Evolutionary conservation across 1,139 yeast species (phyloP).

Genomic region (Groenewaldozyma auringiensis): DNA sequence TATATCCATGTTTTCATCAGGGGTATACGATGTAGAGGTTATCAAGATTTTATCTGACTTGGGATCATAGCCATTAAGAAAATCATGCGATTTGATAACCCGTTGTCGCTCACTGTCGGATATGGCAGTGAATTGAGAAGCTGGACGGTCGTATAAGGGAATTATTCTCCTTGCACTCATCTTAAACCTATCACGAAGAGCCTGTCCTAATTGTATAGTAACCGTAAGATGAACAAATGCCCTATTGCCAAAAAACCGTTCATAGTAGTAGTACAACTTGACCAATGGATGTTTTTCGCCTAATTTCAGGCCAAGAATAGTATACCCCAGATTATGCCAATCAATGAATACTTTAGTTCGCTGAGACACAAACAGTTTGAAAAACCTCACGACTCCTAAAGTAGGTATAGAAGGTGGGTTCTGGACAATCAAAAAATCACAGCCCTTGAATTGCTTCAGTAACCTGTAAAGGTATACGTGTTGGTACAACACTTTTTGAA

Average conservation of each 20-base stretch:
- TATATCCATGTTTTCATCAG: constrained; percentile 80
- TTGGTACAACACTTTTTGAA: constrained; percentile 54
- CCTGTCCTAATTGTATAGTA: constrained; percentile 62
- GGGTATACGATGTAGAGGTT: constrained; percentile 89
- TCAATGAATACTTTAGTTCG: constrained; percentile 67
- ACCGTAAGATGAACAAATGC: constrained; percentile 76
- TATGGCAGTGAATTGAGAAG: constrained; percentile 55
- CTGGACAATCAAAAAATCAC: constrained; percentile 62
- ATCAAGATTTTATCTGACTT: constrained; percentile 54
- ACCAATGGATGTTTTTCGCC: constrained; percentile 55
- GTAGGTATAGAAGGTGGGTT: constrained; percentile 94
- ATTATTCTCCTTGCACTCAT: constrained; percentile 36
- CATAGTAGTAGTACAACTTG: constrained; percentile 40
- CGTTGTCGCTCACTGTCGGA: constrained; percentile 26
- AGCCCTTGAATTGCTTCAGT: constrained; percentile 50
- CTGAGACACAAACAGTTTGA: constrained; percentile 47
- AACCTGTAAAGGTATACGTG: constrained; percentile 39
- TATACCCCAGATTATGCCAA: constrained; percentile 93
- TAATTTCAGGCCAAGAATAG: constrained; percentile 66
- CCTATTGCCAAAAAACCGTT: constrained; percentile 43
- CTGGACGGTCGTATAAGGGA: constrained; percentile 37
- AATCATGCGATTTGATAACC: constrained; percentile 33
- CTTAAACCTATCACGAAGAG: constrained; percentile 48
- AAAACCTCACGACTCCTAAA: constrained; percentile 53
- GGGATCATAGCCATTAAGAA: constrained; percentile 38